Conservation (phyloP, 2,329 filamentous ascomycete genomes). For the Phoma sp. region DNA sequence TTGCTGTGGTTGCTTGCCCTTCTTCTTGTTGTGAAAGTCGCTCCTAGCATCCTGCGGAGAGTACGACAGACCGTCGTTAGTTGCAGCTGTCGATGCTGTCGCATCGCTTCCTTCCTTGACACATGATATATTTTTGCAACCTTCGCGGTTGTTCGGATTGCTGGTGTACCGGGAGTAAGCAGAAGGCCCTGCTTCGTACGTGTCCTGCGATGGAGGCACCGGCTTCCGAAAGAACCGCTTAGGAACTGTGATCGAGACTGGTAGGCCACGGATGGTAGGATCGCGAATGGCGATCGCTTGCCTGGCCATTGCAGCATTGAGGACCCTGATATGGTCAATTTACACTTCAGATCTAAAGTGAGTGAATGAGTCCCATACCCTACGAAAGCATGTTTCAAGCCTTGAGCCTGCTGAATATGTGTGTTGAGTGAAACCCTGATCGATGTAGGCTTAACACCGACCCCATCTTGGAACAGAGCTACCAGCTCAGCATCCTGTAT, state of each 20-base stretch:
- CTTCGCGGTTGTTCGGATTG: not conserved
- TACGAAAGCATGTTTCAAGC: conserved; percentile 27
- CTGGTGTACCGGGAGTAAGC: conserved; percentile 6
- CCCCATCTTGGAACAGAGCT: conserved; percentile 24
- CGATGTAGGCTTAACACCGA: conserved; percentile 17
- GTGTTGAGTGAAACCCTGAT: not conserved
- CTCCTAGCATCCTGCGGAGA: conserved; percentile 49
- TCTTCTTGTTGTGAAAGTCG: conserved; percentile 31
- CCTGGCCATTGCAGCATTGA: conserved; percentile 20
- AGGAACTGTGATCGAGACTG: conserved; percentile 29
- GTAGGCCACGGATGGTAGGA: conserved; percentile 17
- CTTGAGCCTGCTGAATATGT: not conserved
- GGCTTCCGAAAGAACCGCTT: conserved; percentile 29
- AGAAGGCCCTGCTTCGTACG: not conserved
- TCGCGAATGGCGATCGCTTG: conserved; percentile 20
- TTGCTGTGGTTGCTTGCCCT: conserved; percentile 12
- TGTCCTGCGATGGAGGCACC: not conserved
- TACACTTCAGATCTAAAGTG: not conserved
- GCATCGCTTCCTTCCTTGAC: not conserved
- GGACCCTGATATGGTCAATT: conserved; percentile 26
- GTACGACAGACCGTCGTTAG: conserved; percentile 25
- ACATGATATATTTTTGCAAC: not conserved
- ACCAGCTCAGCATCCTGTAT: conserved; percentile 22
- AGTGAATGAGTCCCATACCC: conserved; percentile 18
- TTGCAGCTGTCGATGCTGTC: not conserved